A percentile compares a stretch with the other conserved stretches of the same genome.
These are phyloP conservation scores for Didymella lethalis DNA, from an alignment of 2,329 filamentous ascomycete genomes.

Conservation along the genomic window DNA sequence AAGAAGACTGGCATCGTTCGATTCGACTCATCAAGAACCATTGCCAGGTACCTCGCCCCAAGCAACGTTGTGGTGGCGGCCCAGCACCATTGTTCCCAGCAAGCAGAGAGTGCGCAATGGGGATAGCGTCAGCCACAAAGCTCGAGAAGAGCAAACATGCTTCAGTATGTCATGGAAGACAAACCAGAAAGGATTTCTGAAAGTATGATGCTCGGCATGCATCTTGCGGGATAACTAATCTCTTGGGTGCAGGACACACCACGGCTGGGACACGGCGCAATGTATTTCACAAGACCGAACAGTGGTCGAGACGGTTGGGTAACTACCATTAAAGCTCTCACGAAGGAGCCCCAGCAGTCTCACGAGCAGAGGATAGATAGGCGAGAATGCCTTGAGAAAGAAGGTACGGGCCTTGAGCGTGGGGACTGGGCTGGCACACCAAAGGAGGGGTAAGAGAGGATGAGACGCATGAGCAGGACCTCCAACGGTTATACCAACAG, in stretches of 20 bases:
- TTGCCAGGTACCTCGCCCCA: background rate
- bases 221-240: background rate
- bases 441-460: too few relatives aligned
- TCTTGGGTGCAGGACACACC: background rate
- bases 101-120: background rate
- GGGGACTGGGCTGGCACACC: too few relatives aligned
- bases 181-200: background rate
- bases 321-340: too few relatives aligned
- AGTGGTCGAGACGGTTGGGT: too few relatives aligned
- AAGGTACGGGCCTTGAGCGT: too few relatives aligned
- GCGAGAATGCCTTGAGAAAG: too few relatives aligned
- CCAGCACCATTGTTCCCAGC: background rate
- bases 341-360: too few relatives aligned
- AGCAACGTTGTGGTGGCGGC: background rate
- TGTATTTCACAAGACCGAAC: too few relatives aligned
- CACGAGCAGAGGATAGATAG: too few relatives aligned
- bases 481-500: too few relatives aligned
- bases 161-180: background rate
- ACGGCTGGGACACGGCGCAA: background rate
- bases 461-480: too few relatives aligned
- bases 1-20: too few relatives aligned
- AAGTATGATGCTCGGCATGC: background rate
- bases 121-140: background rate
- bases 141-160: background rate
- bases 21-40: background rate